Evolutionary conservation across 1,139 yeast species (phyloP).

Genomic region (Lizanozyma gosingica): DNA sequence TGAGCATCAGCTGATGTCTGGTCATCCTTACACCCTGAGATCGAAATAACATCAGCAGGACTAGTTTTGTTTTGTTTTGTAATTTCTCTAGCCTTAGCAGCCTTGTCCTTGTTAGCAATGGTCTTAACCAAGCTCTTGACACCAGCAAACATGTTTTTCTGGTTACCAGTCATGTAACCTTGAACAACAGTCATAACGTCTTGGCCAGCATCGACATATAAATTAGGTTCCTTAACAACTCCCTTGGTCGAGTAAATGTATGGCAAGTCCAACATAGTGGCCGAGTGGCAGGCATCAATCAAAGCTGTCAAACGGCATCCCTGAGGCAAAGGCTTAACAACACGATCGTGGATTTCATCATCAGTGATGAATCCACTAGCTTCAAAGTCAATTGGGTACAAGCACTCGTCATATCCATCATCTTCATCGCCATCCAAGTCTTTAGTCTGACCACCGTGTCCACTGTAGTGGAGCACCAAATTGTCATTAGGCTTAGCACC

Average conservation of each 20-base stretch:
- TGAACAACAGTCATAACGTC: conserved; percentile 66
- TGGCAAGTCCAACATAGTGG: conserved; percentile 84
- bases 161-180: conserved; percentile 67
- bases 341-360: conserved; percentile 73
- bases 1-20: conserved; percentile 76
- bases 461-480: conserved; percentile 80
- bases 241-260: conserved; percentile 88
- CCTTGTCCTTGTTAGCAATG: conserved; percentile 26
- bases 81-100: conserved; percentile 24
- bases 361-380: conserved; percentile 67
- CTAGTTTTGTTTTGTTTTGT: conserved; percentile 58
- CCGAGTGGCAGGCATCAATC: conserved; percentile 91
- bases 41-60: conserved; percentile 79
- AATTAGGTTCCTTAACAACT: conserved; percentile 78
- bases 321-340: conserved; percentile 69
- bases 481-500: conserved; percentile 85
- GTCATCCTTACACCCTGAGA: conserved; percentile 87
- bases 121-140: conserved; percentile 41
- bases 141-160: conserved; percentile 43
- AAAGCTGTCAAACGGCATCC: conserved; percentile 86
- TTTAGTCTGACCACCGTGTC: conserved; percentile 83
- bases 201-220: conserved; percentile 75
- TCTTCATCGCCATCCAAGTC: conserved; percentile 89
- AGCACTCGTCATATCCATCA: conserved; percentile 81
- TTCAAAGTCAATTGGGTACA: conserved; percentile 86